A percentile compares a stretch with the other conserved stretches of the same genome.
phyloP scores from a whole-genome alignment of 208 protist species.

The Crithidia brevicula region DNA sequence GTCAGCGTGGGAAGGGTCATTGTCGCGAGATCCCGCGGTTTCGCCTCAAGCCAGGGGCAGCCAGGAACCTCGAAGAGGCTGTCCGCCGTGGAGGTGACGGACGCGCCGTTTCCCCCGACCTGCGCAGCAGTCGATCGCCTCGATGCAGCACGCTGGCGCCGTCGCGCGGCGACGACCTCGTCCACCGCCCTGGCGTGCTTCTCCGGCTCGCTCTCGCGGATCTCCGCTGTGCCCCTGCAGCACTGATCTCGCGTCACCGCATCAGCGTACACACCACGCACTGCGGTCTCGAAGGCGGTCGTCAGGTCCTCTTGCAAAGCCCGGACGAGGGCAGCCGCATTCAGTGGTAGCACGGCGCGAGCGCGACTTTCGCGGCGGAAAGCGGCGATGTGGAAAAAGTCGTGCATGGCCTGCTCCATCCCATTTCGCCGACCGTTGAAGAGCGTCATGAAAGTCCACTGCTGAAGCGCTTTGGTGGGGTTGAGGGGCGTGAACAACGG shows the following conservation, averaged over 20 bases:
- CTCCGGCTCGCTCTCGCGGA: slow-evolving; percentile 10
- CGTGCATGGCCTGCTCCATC: slow-evolving; percentile 15
- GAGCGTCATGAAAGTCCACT: slow-evolving; percentile 33
- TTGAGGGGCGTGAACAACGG: slow-evolving; percentile 23
- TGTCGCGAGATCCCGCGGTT: slow-evolving; percentile 14
- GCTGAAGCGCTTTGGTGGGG: slow-evolving; percentile 28
- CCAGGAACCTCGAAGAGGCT: not conserved
- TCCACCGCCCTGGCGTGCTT: slow-evolving; percentile 1
- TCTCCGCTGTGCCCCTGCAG: not conserved
- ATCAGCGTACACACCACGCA: slow-evolving; percentile 20
- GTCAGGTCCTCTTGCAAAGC: slow-evolving; percentile 15
- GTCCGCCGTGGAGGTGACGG: not conserved
- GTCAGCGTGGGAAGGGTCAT: slow-evolving; percentile 10
- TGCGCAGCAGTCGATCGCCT: not conserved
- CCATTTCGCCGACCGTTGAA: slow-evolving; percentile 28
- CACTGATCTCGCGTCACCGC: slow-evolving; percentile 6
- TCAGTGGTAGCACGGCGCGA: slow-evolving; percentile 26
- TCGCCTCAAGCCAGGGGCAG: slow-evolving; percentile 19
- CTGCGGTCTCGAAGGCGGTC: slow-evolving; percentile 23
- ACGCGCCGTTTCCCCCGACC: not conserved
- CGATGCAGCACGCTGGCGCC: not conserved
- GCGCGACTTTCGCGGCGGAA: slow-evolving; percentile 28
- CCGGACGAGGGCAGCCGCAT: slow-evolving; percentile 18
- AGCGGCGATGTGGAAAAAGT: slow-evolving; percentile 26
- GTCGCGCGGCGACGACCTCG: slow-evolving; percentile 2